Conservation (phyloP, 2,329 filamentous ascomycete species). For the Ceratocystis ficicola region DNA sequence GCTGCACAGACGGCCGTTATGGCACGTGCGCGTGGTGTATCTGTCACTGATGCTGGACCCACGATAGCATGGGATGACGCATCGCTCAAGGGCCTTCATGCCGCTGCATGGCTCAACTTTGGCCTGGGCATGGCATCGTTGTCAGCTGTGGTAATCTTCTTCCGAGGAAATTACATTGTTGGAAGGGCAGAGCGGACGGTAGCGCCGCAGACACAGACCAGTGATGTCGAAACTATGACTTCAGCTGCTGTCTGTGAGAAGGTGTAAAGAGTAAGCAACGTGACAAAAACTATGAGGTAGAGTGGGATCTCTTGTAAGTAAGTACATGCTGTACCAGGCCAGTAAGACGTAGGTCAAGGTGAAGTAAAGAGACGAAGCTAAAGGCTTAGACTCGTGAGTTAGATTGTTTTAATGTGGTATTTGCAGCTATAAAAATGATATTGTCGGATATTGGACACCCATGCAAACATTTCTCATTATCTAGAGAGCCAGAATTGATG, state of each 20-base stretch:
- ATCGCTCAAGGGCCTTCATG: conserved; percentile 38
- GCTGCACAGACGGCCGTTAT: conserved; percentile 53
- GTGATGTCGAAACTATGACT: conserved; percentile 1
- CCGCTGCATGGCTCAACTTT: conserved; percentile 43
- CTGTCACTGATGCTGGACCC: conserved; percentile 35
- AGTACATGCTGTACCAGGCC: not conserved
- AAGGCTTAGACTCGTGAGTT: not conserved
- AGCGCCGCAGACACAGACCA: not conserved
- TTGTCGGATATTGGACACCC: not conserved
- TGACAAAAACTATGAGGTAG: not conserved
- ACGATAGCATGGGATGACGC: conserved; percentile 35
- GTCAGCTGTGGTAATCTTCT: conserved; percentile 36
- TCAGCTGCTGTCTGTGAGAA: conserved; percentile 1
- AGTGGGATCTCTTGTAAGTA: not conserved
- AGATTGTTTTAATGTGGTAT: not conserved
- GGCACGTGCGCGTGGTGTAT: conserved; percentile 35
- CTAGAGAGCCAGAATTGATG: not conserved
- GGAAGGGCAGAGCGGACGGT: conserved; percentile 27
- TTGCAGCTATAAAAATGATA: not conserved
- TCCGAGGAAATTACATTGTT: conserved; percentile 42
- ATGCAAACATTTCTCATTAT: not conserved
- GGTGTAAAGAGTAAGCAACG: not conserved
- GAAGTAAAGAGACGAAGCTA: not conserved
- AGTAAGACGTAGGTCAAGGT: not conserved
- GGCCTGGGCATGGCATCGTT: conserved; percentile 36